Percentiles rank a stretch among this genome's conserved stretches.
Conservation (phyloP, 164 flowering plant species). For the Vitis labrusca region DNA sequence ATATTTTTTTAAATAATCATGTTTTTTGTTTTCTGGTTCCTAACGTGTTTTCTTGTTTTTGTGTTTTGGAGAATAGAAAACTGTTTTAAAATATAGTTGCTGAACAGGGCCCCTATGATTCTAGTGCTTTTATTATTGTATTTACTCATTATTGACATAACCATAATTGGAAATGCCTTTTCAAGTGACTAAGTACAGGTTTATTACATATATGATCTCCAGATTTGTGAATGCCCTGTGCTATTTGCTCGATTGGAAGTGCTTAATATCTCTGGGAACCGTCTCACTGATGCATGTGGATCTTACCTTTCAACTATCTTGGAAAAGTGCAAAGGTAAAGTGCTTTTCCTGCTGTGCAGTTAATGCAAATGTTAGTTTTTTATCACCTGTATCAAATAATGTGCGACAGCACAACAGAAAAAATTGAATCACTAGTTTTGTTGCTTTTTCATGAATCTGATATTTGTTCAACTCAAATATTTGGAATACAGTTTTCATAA, state of each 20-base stretch:
- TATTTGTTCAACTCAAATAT: neutral
- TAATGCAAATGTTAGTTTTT: neutral
- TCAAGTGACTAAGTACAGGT: neutral
- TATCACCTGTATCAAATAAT: neutral
- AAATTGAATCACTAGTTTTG: neutral
- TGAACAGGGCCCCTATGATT: no score
- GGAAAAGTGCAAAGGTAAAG: conserved; percentile 70
- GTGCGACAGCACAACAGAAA: neutral
- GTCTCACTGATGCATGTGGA: conserved; percentile 94
- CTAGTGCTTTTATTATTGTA: no score
- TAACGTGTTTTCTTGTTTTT: no score
- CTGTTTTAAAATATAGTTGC: no score
- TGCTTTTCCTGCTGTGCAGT: conserved; percentile 2
- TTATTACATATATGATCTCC: conserved; percentile 10
- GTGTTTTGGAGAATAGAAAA: no score
- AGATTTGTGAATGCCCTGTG: conserved; percentile 93
- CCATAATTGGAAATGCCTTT: neutral
- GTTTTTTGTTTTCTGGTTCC: no score
- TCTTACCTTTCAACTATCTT: conserved; percentile 79
- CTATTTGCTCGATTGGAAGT: conserved; percentile 82
- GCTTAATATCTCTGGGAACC: conserved; percentile 89
- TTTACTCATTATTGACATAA: no score
- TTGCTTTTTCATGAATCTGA: neutral
- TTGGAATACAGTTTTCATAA: neutral
- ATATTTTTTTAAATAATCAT: no score